Evolutionary conservation across 1,284 basidiomycete genomes (phyloP), one percentile per base, ranked within the genome.

Genomic region (Polyporus tsugae): DNA sequence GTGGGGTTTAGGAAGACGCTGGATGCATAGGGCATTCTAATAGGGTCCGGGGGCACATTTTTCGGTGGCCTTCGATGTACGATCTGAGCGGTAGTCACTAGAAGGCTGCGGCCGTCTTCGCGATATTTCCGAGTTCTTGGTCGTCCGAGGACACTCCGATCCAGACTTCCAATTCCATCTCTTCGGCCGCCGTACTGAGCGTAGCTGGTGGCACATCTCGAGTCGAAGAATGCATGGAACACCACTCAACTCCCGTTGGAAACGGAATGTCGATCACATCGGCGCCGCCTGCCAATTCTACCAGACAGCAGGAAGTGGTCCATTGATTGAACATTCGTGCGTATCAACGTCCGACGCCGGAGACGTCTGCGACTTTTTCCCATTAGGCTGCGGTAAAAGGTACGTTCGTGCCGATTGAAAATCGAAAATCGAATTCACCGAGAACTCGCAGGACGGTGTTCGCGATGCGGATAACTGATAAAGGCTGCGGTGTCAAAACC

Each of bases 1-100:
- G 41, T 63, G 53, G 36, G 25, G 38, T 71, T 62, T 55, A 57
- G 64, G 58, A 53, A 64, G 41, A 44, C 41, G 25, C 25, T 42
- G 42, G 53, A 22, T 17, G 29, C n/a, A 41, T 68, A 61, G 46
- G 33, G 6, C 55, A 35, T 19, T 58, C 35, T 4, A 17, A n/a
- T n/a, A n/a, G n/a, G n/a, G n/a, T n/a, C n/a, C n/a, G 35, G 36
- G n/a, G 17, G 29, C 17, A 35, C 10, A 7, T 10, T 38, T 38
- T 7, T n/a, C n/a, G 17, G 46, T 11, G n/a, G 46, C n/a, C 4
- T 9, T 2, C 39, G 10, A 41, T 41, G 39, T 41, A 25, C 38
- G 38, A 60, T 60, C 17, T 5, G 52, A 19, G 17, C 9, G 44
- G 19, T 22, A 22, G 7, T n/a, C n/a, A n/a, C n/a, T n/a, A 22